Base-by-base conservation (phyloP, 1,284 basidiomycete genomes). In the Stygiomarasmius scandens region DNA sequence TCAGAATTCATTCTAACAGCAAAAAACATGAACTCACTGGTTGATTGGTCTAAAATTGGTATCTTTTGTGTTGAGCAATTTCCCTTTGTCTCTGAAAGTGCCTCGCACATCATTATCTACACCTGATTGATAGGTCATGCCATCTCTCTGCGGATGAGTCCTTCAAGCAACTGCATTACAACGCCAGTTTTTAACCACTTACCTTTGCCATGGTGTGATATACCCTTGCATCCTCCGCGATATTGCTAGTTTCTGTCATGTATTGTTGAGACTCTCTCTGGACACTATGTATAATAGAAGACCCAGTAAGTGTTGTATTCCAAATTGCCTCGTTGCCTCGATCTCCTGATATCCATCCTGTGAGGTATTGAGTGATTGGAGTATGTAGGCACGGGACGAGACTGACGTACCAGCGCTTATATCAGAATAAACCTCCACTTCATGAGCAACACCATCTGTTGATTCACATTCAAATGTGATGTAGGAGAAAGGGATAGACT, bases 401-500 rank as follows among this genome's bases (percentile, higher is more conserved):
- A 8, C 59, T 55, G 61, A 62, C 65, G 16, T 27, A 67, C 67
- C 69, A 22, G 54, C 71, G 50, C 58, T 70, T 24, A 74, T 65
- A 58, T 76, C 74, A 3, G 72, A 66, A 63, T 80, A 78, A 4
- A 77, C 34, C 56, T 76, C 70, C 10, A 80, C 64, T 32, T 61
- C 60, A 57, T 75, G 73, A 4, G 69, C 12, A n/a, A 63, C 36
- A 1, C 71, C 71, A 56, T 79, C 77, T 0, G 60, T 68, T 1
- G 76, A 69, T 16, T 58, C 54, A n/a, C 68, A 72, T 25, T 74
- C 70, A 34, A 79, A 52, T 49, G 67, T 68, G 43, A 80, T 52
- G 58, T 81, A 78, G 19, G 72, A 65, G 63, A 78, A 77, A 2
- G 77, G 76, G n/a, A 77, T 61, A 2, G 77, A 80, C 61, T 78